Evolutionary conservation across 345 rosid species (phyloP).

Genomic region (Arabidopsis arenosa): DNA sequence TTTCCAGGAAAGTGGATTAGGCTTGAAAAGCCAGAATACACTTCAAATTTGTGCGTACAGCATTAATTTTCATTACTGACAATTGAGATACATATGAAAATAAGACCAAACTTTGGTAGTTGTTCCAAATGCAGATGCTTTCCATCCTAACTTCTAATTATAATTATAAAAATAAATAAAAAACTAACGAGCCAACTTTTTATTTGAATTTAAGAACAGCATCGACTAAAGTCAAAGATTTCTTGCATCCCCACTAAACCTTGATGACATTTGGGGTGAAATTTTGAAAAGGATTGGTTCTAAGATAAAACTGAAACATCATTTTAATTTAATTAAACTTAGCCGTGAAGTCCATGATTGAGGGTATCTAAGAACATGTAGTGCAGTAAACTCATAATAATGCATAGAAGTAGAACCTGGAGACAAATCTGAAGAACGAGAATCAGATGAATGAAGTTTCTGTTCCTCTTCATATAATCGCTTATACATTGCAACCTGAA

Average conservation of each 20-base stretch:
- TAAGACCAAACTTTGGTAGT: slow-evolving; percentile 8
- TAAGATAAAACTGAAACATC: slow-evolving; percentile 27
- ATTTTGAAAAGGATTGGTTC: slow-evolving; percentile 16
- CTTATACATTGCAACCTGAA: slow-evolving; percentile 91
- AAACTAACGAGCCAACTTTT: not conserved
- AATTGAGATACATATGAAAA: not conserved
- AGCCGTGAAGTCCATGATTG: slow-evolving; percentile 16
- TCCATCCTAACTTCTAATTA: not conserved
- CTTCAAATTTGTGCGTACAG: not conserved
- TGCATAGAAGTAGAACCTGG: slow-evolving; percentile 58
- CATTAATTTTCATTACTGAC: slow-evolving; percentile 3
- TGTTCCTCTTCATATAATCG: slow-evolving; percentile 93
- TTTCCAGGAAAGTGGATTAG: not conserved
- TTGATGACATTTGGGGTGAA: slow-evolving; percentile 6
- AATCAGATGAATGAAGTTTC: slow-evolving; percentile 58
- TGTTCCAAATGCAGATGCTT: slow-evolving; percentile 28
- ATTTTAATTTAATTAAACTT: not conserved
- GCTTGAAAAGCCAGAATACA: slow-evolving; percentile 15
- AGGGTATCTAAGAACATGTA: slow-evolving; percentile 18
- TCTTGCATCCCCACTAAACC: slow-evolving; percentile 15
- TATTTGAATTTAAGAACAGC: not conserved
- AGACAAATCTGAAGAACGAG: slow-evolving; percentile 50
- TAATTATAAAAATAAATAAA: not conserved
- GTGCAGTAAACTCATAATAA: slow-evolving; percentile 27
- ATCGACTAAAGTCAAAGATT: slow-evolving; percentile 6